These are phyloP conservation scores for Telfairia occidentalis DNA, from an alignment of 331 rosid species.

Conservation along the genomic window DNA sequence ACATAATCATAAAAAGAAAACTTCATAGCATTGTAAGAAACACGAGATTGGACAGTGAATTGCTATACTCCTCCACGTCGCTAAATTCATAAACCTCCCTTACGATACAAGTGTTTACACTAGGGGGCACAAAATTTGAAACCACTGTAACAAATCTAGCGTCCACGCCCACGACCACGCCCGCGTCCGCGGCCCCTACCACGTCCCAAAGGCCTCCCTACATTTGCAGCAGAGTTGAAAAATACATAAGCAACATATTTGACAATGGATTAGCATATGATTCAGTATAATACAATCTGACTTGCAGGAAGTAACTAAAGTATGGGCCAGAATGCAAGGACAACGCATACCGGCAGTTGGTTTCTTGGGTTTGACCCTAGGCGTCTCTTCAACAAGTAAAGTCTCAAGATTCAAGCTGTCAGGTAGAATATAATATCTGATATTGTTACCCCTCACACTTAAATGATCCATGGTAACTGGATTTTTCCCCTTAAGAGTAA, in stretches of 20 bases:
- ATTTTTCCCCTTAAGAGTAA: slow-evolving; percentile 87
- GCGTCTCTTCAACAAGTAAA: slow-evolving; percentile 87
- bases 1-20: not conserved
- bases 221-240: slow-evolving; percentile 7
- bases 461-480: slow-evolving; percentile 96
- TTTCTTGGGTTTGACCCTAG: slow-evolving; percentile 95
- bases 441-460: slow-evolving; percentile 94
- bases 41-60: slow-evolving; percentile 1
- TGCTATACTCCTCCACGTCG: not conserved
- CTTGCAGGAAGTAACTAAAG: not conserved
- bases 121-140: slow-evolving; percentile 30
- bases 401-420: slow-evolving; percentile 99
- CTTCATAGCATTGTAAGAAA: not conserved
- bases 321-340: not conserved
- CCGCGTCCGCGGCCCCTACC: slow-evolving; percentile 94
- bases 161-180: slow-evolving; percentile 91
- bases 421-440: slow-evolving; percentile 90
- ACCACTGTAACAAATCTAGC: slow-evolving; percentile 27
- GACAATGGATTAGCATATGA: not conserved
- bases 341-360: slow-evolving; percentile 73
- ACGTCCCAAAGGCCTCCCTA: slow-evolving; percentile 85
- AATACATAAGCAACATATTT: not conserved
- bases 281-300: not conserved
- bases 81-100: slow-evolving; percentile 3
- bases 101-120: slow-evolving; percentile 28